Evolutionary conservation across 1,284 basidiomycete genomes (phyloP), one percentile per base, ranked within the genome.

Genomic region (Exobasidium cylindrosporum): DNA sequence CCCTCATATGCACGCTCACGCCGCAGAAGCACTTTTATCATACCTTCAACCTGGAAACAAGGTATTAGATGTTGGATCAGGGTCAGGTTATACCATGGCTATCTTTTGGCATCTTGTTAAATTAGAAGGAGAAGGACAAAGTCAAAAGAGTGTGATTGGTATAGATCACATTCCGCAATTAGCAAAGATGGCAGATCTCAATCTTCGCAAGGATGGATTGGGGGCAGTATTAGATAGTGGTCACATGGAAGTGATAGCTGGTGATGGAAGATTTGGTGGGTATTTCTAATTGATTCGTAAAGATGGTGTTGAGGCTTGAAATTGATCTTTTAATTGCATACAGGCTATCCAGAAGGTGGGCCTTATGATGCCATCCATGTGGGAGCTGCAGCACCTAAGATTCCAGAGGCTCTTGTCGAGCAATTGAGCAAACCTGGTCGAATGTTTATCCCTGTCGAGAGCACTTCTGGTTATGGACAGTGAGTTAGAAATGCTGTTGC

Each of bases 291-390:
- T 32, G 28, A 23, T 11, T 35, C 24, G 26, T 62, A 59, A 11
- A 14, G 45, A 0, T n/a, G n/a, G n/a, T n/a, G n/a, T n/a, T n/a
- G n/a, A n/a, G n/a, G n/a, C n/a, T n/a, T n/a, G n/a, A n/a, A n/a
- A n/a, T n/a, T n/a, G n/a, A n/a, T n/a, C 0, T 49, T 69, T n/a
- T n/a, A n/a, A n/a, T n/a, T n/a, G n/a, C n/a, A n/a, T 40, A 17
- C 35, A 40, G 72, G 80, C 24, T 60, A 68, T 17, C 43, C 55
- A 29, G 0, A 5, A 1, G 58, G 67, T 85, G 92, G 86, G 0
- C 91, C 91, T 0, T 96, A 89, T 78, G 86, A 91, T 68, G 89
- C 87, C 0, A 97, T 97, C 53, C 95, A 98, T 73, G 95, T 97
- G 23, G 95, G 95, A 3, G 95, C 95, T 0, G 93, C 94, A 0